A percentile compares a stretch with the other conserved stretches of the same genome.
These are phyloP conservation scores for Helotiales sp. DNA, from an alignment of 2,329 filamentous ascomycete genomes.

Conservation along the genomic window DNA sequence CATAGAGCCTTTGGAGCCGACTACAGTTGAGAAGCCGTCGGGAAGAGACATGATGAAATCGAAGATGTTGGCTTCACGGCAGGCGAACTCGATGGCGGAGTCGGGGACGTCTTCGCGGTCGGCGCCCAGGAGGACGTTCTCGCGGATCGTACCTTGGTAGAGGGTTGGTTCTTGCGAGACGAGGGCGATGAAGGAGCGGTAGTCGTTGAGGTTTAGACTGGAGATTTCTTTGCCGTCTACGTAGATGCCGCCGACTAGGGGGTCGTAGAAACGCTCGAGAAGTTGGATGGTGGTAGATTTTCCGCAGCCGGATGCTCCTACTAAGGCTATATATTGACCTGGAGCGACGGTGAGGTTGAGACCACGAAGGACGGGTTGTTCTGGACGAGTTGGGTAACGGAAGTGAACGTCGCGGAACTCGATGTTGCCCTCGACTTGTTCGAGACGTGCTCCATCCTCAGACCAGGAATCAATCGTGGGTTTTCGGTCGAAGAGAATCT, in stretches of 20 bases:
- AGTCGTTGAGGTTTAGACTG: slow-evolving; percentile 81
- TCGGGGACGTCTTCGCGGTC: slow-evolving; percentile 71
- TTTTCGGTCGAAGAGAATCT: slow-evolving; percentile 80
- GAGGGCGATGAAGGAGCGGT: slow-evolving; percentile 81
- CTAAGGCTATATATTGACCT: slow-evolving; percentile 85
- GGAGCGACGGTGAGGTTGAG: slow-evolving; percentile 75
- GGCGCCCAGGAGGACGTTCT: slow-evolving; percentile 86
- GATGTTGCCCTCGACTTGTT: slow-evolving; percentile 73
- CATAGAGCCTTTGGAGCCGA: slow-evolving; percentile 85
- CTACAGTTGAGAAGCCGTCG: slow-evolving; percentile 83
- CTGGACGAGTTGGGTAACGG: slow-evolving; percentile 87
- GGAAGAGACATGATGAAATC: slow-evolving; percentile 88
- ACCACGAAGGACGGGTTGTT: slow-evolving; percentile 89
- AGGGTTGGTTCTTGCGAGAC: slow-evolving; percentile 94
- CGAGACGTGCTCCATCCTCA: slow-evolving; percentile 65
- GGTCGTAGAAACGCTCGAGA: slow-evolving; percentile 93
- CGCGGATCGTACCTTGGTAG: slow-evolving; percentile 88
- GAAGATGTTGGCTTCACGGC: slow-evolving; percentile 89
- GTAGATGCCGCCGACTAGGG: slow-evolving; percentile 77
- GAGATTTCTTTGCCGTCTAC: slow-evolving; percentile 85
- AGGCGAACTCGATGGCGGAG: slow-evolving; percentile 75
- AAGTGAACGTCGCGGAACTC: slow-evolving; percentile 95
- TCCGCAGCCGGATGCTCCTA: slow-evolving; percentile 92
- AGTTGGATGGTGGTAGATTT: slow-evolving; percentile 94
- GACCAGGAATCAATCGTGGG: slow-evolving; percentile 86